phyloP scores from a whole-genome alignment of 164 flowering plant species.

The Vitis labrusca region DNA sequence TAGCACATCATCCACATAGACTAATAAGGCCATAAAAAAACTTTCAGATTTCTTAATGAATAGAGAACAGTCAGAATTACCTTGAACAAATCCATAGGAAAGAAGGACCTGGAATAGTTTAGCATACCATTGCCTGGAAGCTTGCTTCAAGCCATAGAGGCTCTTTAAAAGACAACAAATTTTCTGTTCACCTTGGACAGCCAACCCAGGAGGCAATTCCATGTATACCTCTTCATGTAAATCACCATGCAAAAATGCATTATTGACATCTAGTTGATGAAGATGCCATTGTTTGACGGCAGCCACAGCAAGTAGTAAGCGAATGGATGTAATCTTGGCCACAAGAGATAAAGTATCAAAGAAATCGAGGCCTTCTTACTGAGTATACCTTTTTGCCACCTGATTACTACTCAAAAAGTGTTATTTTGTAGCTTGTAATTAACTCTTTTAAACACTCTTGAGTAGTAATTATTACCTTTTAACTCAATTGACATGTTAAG shows the following conservation, averaged over 20 bases:
- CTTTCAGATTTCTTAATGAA: not conserved
- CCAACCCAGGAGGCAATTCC: not conserved
- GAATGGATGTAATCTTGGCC: not conserved
- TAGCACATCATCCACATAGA: slow-evolving; percentile 10
- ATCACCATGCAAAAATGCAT: slow-evolving; percentile 8
- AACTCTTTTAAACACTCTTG: too few species aligned
- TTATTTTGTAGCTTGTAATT: too few species aligned
- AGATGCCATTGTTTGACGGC: not conserved
- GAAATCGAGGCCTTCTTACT: not conserved
- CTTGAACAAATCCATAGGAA: too few species aligned
- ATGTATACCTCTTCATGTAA: slow-evolving; percentile 4
- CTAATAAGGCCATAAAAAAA: not conserved
- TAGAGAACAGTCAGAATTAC: not conserved
- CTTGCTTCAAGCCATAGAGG: slow-evolving; percentile 7
- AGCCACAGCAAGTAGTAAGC: not conserved
- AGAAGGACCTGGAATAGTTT: not conserved
- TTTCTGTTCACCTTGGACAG: too few species aligned
- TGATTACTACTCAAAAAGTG: too few species aligned
- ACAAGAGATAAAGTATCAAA: slow-evolving; percentile 3
- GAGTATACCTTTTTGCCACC: slow-evolving; percentile 10
- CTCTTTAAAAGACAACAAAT: slow-evolving; percentile 1
- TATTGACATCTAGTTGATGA: slow-evolving; percentile 1
- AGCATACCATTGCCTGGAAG: not conserved
- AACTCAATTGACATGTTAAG: too few species aligned
- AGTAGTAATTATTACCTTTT: too few species aligned